Percentiles rank a stretch among this genome's conserved stretches.
Conservation (phyloP, 2,329 filamentous ascomycete genomes). For the Catunica adiposa region DNA sequence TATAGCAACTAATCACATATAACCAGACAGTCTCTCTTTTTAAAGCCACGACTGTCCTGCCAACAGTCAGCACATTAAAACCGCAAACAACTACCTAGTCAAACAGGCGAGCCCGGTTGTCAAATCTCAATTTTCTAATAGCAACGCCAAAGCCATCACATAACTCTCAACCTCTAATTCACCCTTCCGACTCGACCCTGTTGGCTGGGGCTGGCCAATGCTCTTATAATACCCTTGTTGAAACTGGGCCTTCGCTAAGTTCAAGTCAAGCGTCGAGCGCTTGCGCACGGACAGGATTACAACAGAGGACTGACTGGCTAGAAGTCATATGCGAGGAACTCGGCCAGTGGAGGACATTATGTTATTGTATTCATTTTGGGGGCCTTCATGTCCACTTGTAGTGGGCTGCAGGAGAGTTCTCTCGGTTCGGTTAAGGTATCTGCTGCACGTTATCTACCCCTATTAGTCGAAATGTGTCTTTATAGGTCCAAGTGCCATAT, state of each 20-base stretch:
- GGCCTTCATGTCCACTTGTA: neutral
- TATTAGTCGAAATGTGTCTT: neutral
- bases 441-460: conserved; percentile 5
- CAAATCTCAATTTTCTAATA: conserved; percentile 3
- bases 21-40: neutral
- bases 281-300: neutral
- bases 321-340: neutral
- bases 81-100: neutral
- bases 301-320: neutral
- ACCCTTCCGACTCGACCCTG: neutral
- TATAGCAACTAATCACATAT: neutral
- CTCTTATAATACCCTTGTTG: neutral
- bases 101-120: neutral
- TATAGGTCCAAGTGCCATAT: neutral
- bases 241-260: conserved; percentile 2
- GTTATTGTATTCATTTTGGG: neutral
- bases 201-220: neutral
- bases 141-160: neutral
- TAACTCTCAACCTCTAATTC: neutral
- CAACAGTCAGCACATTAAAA: neutral
- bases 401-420: neutral
- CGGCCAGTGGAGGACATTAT: no score
- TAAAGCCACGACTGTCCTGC: neutral
- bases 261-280: neutral
- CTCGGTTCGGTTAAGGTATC: neutral